phyloP scores from a whole-genome alignment of 169 alveolate genomes.

The Neospora caninum region DNA sequence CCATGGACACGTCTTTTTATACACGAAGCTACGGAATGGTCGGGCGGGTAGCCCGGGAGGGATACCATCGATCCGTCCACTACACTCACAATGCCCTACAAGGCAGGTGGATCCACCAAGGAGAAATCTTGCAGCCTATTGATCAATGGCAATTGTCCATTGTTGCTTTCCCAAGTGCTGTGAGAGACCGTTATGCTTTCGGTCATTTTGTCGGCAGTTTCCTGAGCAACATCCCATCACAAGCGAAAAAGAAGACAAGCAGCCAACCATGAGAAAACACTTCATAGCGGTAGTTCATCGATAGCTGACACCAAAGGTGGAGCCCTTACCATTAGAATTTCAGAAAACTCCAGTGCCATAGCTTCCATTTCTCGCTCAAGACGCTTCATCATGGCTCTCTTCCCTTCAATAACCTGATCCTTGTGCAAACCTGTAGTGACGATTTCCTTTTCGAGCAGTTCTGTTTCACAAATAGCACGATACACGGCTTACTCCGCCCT shows the following conservation, averaged over 20 bases:
- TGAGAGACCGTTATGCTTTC: constrained; percentile 1
- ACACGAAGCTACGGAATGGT: too few relatives aligned
- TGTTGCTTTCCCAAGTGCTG: constrained; percentile 19
- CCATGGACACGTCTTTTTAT: too few relatives aligned
- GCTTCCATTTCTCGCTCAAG: constrained; percentile 33
- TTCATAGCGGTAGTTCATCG: too few relatives aligned
- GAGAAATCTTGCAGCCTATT: constrained; percentile 31
- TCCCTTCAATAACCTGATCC: background rate
- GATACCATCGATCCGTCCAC: too few relatives aligned
- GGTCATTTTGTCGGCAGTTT: constrained; percentile 22
- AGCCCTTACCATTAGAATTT: constrained; percentile 19
- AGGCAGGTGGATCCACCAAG: constrained; percentile 1
- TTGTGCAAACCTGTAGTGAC: constrained; percentile 4
- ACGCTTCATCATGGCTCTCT: constrained; percentile 20
- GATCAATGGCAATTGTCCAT: background rate
- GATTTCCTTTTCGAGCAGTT: background rate
- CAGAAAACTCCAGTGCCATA: constrained; percentile 29
- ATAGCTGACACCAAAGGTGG: too few relatives aligned
- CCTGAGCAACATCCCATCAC: background rate
- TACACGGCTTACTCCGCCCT: too few relatives aligned
- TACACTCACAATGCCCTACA: background rate
- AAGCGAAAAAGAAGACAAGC: background rate
- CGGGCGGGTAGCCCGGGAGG: too few relatives aligned
- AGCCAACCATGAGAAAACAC: too few relatives aligned
- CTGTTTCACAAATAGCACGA: background rate